Evolutionary conservation across 2,329 filamentous ascomycete genomes (phyloP), one percentile per base, ranked within the genome.

Genomic region (Chaetomiaceae sp.): DNA sequence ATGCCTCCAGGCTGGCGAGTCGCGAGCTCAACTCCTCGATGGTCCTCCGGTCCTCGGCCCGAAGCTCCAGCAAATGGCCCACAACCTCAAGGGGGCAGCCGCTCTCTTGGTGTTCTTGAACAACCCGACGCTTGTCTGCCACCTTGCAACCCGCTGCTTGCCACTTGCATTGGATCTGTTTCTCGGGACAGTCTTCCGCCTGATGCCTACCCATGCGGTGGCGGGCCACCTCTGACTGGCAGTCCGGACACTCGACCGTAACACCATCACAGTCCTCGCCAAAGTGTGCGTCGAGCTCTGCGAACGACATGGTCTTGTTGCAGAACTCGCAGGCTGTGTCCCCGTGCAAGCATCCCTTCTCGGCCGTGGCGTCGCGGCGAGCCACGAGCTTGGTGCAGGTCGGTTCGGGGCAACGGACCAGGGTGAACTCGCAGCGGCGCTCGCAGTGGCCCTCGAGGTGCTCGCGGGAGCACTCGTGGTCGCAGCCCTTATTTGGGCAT

Each of bases 401-500:
- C 13, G 70, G 61, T 31, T 77, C 76, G 0, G 78, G 75, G 57
- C 82, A 86, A n/a, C 71, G 68, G 17, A 81, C 75, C 27, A 75
- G 67, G 5, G 75, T 75, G 58, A 77, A 81, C 1, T 70, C 70
- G 60, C 82, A 86, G 43, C 81, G 77, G 17, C 71, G 71, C 7
- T 73, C 72, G 35, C 81, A 72, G 60, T 86, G 82, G 21, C 72
- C 70, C 58, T 77, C 72, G 8, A 84, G 70, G 21, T 75, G 69
- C 37, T 79, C 78, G 8, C 82, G 73, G 5, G 75, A 69, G 41
- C 80, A 66, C 9, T 74, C 66, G 34, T 71, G 66, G 33, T 67
- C 63, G 62, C 82, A 86, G 8, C 78, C 79, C 31, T 70, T 65
- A 56, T 81, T 78, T 2, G 82, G 81, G 49, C 82, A 86, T 51